Conservation (phyloP, 495 filamentous ascomycete species). For the Trichoderma erinaceum region DNA sequence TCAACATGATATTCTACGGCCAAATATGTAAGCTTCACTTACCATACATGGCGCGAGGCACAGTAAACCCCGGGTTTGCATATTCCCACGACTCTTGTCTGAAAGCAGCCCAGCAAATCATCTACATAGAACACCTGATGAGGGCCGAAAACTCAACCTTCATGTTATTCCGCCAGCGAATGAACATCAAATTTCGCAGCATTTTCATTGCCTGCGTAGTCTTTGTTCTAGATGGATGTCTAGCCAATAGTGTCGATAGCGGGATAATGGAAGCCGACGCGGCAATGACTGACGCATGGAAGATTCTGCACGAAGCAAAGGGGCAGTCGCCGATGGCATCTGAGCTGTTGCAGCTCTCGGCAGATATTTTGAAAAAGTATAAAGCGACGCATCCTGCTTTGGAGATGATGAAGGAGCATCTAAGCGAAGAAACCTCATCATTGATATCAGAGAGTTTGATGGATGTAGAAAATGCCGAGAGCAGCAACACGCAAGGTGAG, state of each 20-base stretch:
- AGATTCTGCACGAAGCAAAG: conserved; percentile 37
- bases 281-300: conserved; percentile 40
- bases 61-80: conserved; percentile 22
- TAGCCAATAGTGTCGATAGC: conserved; percentile 29
- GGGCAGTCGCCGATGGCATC: conserved; percentile 29
- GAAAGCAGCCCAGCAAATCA: conserved; percentile 31
- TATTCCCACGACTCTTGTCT: conserved; percentile 34
- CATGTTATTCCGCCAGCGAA: conserved; percentile 21
- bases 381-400: conserved; percentile 18
- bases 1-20: conserved; percentile 32
- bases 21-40: conserved; percentile 39
- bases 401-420: not conserved
- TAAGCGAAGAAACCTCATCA: not conserved
- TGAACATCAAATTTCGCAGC: conserved; percentile 35
- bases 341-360: conserved; percentile 30
- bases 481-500: not conserved
- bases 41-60: conserved; percentile 28
- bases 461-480: not conserved
- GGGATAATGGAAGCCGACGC: conserved; percentile 30
- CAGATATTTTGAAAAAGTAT: conserved; percentile 29
- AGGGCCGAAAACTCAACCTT: conserved; percentile 23
- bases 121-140: conserved; percentile 28
- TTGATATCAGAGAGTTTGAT: not conserved
- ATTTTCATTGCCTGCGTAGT: conserved; percentile 45
- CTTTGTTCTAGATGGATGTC: conserved; percentile 41